Conservation (phyloP, 345 rosid genomes). For the Raphanus sativus region DNA sequence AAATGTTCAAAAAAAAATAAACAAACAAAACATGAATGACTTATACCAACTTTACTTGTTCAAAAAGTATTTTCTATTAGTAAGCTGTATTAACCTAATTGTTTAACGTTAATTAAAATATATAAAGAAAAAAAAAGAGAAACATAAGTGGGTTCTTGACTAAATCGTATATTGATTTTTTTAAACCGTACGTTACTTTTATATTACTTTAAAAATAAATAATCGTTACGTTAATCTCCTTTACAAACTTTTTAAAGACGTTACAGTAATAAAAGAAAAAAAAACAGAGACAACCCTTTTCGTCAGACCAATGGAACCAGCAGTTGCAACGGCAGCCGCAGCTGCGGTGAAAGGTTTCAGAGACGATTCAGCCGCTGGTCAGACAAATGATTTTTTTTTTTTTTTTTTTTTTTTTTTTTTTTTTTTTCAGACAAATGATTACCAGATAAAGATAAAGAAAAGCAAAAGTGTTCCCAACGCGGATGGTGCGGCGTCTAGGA, state of each 20-base stretch:
- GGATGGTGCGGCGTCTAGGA: conserved; percentile 22
- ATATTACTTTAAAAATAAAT: background rate
- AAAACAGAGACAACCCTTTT: background rate
- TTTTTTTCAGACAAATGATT: conserved; percentile 25
- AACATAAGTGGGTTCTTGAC: conserved; percentile 13
- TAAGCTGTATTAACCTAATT: background rate
- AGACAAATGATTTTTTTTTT: conserved; percentile 22
- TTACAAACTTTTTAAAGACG: background rate
- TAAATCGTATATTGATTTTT: background rate
- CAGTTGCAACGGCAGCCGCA: background rate
- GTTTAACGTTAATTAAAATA: background rate
- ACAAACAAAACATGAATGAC: background rate
- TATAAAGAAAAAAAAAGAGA: background rate
- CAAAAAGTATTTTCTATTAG: background rate
- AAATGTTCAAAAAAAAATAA: too few relatives aligned
- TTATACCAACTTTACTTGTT: background rate
- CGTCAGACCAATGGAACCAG: conserved; percentile 27
- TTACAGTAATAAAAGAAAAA: background rate
- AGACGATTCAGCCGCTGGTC: conserved; percentile 14
- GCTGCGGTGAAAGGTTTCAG: background rate
- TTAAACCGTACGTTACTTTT: background rate
- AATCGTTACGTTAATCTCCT: conserved; percentile 1
- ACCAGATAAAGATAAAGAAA: conserved; percentile 29
- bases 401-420: too few relatives aligned
- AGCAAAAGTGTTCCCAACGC: conserved; percentile 35